Conservation (phyloP, 2,329 filamentous ascomycete genomes). For the Dryadomyces quercivorus region DNA sequence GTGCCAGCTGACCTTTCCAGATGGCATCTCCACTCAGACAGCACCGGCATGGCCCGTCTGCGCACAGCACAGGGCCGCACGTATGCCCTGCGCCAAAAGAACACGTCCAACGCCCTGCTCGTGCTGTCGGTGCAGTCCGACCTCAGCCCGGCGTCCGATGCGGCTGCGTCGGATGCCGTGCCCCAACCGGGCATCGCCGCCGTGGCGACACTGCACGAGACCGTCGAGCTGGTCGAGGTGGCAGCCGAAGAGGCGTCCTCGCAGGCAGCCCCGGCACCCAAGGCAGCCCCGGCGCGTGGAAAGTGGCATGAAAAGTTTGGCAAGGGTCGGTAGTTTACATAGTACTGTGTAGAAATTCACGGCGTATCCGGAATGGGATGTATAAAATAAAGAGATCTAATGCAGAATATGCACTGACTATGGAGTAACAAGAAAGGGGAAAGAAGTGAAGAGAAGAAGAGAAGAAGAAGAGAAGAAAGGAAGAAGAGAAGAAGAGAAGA, state of each 20-base stretch:
- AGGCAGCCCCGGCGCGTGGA: conserved; percentile 24
- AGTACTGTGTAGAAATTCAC: background rate
- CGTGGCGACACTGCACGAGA: conserved; percentile 48
- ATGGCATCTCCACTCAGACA: conserved; percentile 26
- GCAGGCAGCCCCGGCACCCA: background rate
- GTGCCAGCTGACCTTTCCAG: background rate
- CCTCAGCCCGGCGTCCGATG: background rate
- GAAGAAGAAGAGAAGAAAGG: background rate
- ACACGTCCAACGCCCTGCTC: conserved; percentile 55
- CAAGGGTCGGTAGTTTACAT: conserved; percentile 24
- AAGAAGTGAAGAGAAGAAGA: background rate
- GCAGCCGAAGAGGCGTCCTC: conserved; percentile 17
- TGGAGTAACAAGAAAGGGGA: background rate
- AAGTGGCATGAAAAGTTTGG: conserved; percentile 53
- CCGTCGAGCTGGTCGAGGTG: conserved; percentile 42
- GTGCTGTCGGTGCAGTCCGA: conserved; percentile 28
- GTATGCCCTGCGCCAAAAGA: conserved; percentile 52
- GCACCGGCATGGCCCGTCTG: conserved; percentile 41
- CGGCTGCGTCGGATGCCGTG: background rate
- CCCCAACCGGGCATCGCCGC: conserved; percentile 28
- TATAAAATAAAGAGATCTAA: background rate
- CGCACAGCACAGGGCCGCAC: conserved; percentile 33
- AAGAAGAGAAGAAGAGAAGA: background rate
- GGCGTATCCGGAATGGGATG: too few relatives aligned
- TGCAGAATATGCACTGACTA: background rate